These are phyloP conservation scores for Lecanicillium sp. DNA, from an alignment of 2,329 filamentous ascomycete species.

Conservation along the genomic window DNA sequence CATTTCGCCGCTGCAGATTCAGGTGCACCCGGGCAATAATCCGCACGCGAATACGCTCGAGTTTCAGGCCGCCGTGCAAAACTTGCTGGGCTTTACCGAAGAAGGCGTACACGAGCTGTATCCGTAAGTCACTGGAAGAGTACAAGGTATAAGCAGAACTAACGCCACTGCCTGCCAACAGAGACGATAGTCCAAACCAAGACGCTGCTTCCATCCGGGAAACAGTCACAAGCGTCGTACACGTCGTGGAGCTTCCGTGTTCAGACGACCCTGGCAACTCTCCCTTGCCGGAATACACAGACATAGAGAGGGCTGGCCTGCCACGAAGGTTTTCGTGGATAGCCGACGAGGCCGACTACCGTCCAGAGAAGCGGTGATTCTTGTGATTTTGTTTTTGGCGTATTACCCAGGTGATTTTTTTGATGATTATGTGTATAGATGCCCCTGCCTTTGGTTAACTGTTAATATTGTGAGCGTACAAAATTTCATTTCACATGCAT, in stretches of 20 bases:
- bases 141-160: constrained; percentile 5
- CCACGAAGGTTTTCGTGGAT: constrained; percentile 23
- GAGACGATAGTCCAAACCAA: constrained; percentile 11
- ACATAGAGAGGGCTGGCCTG: constrained; percentile 1
- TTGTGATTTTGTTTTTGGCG: not conserved
- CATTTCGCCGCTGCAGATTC: constrained; percentile 2
- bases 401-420: no score
- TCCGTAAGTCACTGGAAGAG: constrained; percentile 16
- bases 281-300: constrained; percentile 25
- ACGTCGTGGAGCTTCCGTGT: constrained; percentile 27
- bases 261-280: constrained; percentile 22
- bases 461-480: no score
- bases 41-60: constrained; percentile 1
- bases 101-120: constrained; percentile 12
- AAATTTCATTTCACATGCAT: no score
- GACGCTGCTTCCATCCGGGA: no score
- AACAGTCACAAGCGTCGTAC: no score
- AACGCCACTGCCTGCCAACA: constrained; percentile 4
- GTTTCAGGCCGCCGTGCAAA: constrained; percentile 6
- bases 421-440: no score
- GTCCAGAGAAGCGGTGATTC: constrained; percentile 12
- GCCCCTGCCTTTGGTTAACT: no score
- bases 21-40: not conserved
- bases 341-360: constrained; percentile 19
- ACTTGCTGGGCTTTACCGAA: constrained; percentile 2